Evolutionary conservation across 2,329 filamentous ascomycete genomes (phyloP).

Genomic region (Piedraia hortae): DNA sequence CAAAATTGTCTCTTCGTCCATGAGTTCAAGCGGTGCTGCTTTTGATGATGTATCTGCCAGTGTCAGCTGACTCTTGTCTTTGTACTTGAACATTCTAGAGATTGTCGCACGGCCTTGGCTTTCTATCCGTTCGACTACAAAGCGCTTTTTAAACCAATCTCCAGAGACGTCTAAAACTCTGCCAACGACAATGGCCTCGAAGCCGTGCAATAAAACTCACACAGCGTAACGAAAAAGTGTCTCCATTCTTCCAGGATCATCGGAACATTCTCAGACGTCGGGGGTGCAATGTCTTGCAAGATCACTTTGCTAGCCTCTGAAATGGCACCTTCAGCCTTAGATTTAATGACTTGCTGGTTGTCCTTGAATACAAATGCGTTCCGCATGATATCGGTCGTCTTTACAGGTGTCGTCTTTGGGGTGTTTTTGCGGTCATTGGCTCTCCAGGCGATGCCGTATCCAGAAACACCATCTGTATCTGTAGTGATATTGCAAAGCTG

Average conservation of each 20-base stretch:
- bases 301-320: conserved; percentile 30
- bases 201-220: conserved; percentile 21
- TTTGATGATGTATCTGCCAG: conserved; percentile 2
- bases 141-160: conserved; percentile 29
- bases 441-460: conserved; percentile 34
- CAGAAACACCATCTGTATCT: too few species aligned
- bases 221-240: conserved; percentile 1
- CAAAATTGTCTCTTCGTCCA: conserved; percentile 2
- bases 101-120: conserved; percentile 6
- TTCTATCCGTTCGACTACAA: conserved; percentile 30
- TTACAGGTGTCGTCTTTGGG: conserved; percentile 40
- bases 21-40: conserved; percentile 1
- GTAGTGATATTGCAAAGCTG: conserved; percentile 26
- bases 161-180: conserved; percentile 40
- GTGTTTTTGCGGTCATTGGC: conserved; percentile 23
- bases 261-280: conserved; percentile 7
- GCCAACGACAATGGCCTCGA: conserved; percentile 42
- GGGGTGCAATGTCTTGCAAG: conserved; percentile 29
- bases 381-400: conserved; percentile 44
- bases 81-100: conserved; percentile 4
- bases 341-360: conserved; percentile 38
- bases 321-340: conserved; percentile 23
- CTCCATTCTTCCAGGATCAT: conserved; percentile 7
- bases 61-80: conserved; percentile 5
- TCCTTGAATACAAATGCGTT: conserved; percentile 45